Base-by-base conservation (phyloP, 75 land plant species). In the Gnetum montanum region DNA sequence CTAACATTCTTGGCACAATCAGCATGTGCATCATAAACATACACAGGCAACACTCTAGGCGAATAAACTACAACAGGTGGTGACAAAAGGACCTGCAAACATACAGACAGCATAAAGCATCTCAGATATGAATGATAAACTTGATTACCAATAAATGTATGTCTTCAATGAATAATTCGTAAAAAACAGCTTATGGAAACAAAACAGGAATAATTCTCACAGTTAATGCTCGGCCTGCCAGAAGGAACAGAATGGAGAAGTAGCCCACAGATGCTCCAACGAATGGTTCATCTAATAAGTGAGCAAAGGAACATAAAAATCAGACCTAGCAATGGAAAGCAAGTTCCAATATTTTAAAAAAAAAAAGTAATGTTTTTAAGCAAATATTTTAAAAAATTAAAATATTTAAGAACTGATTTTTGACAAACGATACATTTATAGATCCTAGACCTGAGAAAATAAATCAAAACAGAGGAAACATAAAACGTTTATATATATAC, bases 1-100 rank as follows among this genome's bases (percentile, higher is more conserved):
- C 99, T 95, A 74, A 95, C 99, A 79, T 95, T 95, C 66, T 95
- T 95, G 22, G 86, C 99, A 83, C 83, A 78, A 71, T 95, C 99
- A 45, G 99, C 99, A 82, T 95, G 99, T 36, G 99, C 88, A 82
- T 95, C 99, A 80, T 95, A 95, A 33, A 95, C 83, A 81, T 95
- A 95, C 19, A 90, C 99, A 57, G 99, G 99, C 31, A 95, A 71
- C 6, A 95, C 97, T 49, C 99, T 73, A 35, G 99, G 99, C 36
- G 99, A 95, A 63, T 95, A 95, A 13, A 95, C 97, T 0, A 95
- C 99, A 61, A 95, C 86, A 1, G 99, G 93, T 47, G 99, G 99
- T 43, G 99, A 95, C 48, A 95, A 83, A 28, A 95, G 80, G 38
- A 95, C 97, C 99, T 95, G 76, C 25, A 64, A 2, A 38, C 45